Conservation (phyloP, 768 basidiomycete genomes). For the Asterophora lycoperdoides region DNA sequence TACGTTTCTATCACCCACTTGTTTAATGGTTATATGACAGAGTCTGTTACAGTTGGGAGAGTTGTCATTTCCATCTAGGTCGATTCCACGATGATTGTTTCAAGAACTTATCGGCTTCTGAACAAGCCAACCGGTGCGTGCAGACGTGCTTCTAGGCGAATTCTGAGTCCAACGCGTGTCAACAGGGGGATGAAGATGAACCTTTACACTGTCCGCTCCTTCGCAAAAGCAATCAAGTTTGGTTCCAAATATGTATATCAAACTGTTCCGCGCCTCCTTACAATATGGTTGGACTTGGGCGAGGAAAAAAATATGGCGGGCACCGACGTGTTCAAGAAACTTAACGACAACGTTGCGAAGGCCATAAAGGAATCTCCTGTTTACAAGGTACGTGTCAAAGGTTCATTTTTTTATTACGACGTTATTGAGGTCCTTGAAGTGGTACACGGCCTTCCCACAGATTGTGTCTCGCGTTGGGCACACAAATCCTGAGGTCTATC, state of each 20-base stretch:
- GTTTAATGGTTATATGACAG: neutral
- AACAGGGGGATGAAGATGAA: constrained; percentile 62
- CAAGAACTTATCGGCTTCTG: constrained; percentile 45
- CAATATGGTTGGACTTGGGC: constrained; percentile 92
- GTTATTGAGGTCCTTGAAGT: constrained; percentile 43
- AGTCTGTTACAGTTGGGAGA: constrained; percentile 62
- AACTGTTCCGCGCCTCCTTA: constrained; percentile 88
- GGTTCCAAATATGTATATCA: constrained; percentile 98
- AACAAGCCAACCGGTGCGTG: constrained; percentile 42
- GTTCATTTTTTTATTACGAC: neutral
- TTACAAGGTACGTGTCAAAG: constrained; percentile 60
- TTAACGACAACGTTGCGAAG: constrained; percentile 52
- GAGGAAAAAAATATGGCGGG: constrained; percentile 40
- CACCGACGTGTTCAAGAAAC: constrained; percentile 43
- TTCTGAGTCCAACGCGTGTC: neutral
- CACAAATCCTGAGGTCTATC: constrained; percentile 54
- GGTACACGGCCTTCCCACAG: constrained; percentile 95
- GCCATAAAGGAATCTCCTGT: constrained; percentile 60
- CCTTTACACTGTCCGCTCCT: constrained; percentile 59
- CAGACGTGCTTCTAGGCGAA: neutral
- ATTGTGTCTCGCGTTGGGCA: constrained; percentile 93
- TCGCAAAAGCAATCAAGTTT: constrained; percentile 62
- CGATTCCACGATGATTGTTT: constrained; percentile 81
- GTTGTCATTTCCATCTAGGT: constrained; percentile 80
- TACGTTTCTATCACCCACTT: neutral